phyloP scores from a whole-genome alignment of 108 stramenopile genomes.

The Skeletonema costatum region DNA sequence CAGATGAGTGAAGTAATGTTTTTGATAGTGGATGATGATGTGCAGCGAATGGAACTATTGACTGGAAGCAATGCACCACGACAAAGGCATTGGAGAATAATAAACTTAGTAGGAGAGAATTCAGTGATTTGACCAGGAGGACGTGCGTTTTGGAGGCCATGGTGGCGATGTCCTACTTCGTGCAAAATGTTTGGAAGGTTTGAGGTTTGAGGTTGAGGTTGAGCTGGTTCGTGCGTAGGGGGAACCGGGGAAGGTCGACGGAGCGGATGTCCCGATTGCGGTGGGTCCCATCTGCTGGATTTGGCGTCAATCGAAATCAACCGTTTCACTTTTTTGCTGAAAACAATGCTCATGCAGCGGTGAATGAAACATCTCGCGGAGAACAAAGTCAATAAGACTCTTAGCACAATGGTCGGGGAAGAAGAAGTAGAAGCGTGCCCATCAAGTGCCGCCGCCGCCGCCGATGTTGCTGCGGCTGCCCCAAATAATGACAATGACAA shows the following conservation, averaged over 20 bases:
- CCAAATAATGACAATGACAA: not conserved
- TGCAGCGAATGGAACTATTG: not conserved
- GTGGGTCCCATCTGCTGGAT: too few relatives aligned
- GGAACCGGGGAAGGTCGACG: too few relatives aligned
- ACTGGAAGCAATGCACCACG: not conserved
- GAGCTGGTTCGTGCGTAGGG: too few relatives aligned
- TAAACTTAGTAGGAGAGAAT: not conserved
- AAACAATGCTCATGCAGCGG: too few relatives aligned
- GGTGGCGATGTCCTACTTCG: not conserved
- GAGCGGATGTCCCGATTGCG: too few relatives aligned
- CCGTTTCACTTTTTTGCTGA: too few relatives aligned
- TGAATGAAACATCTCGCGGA: too few relatives aligned
- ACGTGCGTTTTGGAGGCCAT: not conserved
- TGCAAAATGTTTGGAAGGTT: too few relatives aligned
- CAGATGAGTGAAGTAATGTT: not conserved
- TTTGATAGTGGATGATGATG: not conserved
- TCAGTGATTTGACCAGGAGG: not conserved
- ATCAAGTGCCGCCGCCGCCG: not conserved
- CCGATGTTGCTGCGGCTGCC: not conserved
- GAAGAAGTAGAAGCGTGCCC: not conserved
- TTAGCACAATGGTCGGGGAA: not conserved
- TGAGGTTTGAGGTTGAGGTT: too few relatives aligned
- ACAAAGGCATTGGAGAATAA: not conserved
- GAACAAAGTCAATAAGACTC: too few relatives aligned
- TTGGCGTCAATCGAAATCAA: too few relatives aligned